Evolutionary conservation across 2,329 filamentous ascomycete species (phyloP), one percentile per base, ranked within the genome.

Genomic region (Scolecobasidium constrictum): DNA sequence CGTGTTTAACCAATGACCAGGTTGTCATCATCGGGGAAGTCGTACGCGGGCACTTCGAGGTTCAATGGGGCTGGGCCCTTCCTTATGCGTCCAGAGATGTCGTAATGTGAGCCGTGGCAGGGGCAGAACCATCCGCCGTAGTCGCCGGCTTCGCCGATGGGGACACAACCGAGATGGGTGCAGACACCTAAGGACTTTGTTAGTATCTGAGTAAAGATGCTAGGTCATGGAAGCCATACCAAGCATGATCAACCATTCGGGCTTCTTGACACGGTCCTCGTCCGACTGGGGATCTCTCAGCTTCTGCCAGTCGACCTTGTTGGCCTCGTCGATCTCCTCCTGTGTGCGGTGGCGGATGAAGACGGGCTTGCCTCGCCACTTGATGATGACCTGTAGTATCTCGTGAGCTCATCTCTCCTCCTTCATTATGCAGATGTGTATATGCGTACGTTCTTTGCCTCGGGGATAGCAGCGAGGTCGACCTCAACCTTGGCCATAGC

Each of bases 401-500:
- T 7, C 16, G 34, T 36, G 34, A 36, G 34, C 34, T 18, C 16
- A n/a, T n/a, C n/a, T n/a, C 26, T 15, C 26, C 15, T 31, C 9
- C 15, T 9, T 31, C 26, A 31, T 9, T 15, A 9, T 9, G 15
- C n/a, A n/a, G n/a, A n/a, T n/a, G n/a, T 11, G 2, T n/a, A 9
- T 23, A 36, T 28, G 73, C 83, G 65, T 73, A 88, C 92, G 73
- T 98, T 98, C 84, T 96, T 98, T 77, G 92, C 92, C 75, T 96
- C 90, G 50, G 92, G 92, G 58, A 98, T 96, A 51, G 86, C 67
- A 58, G 73, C 74, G 53, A 98, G 83, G 67, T 94, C 86, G 56
- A 98, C 83, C 74, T 98, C 92, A 56, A 98, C 92, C 82, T 98
- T 98, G 67, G 92, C 92, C 81, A 95, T 93, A 63, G 93, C 92